phyloP scores from a whole-genome alignment of 1,139 yeast genomes.

The Yamadazyma mexicana region DNA sequence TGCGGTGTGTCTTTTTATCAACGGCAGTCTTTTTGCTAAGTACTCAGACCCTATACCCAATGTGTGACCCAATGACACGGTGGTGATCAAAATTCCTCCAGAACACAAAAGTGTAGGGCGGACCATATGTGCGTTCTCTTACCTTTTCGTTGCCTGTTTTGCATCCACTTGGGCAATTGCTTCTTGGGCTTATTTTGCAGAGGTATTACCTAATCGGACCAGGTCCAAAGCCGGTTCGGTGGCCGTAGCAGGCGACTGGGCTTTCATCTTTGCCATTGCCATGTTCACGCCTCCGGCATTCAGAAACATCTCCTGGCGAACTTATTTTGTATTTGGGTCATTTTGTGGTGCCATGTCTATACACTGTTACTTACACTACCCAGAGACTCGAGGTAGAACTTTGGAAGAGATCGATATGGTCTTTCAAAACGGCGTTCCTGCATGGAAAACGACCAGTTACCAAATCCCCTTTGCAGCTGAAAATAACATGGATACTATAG shows the following conservation, averaged over 20 bases:
- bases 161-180: conserved; percentile 63
- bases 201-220: conserved; percentile 55
- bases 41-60: too few species aligned
- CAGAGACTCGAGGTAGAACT: conserved; percentile 62
- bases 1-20: too few species aligned
- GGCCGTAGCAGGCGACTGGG: conserved; percentile 55
- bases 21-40: too few species aligned
- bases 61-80: too few species aligned
- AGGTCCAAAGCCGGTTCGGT: conserved; percentile 59
- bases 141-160: too few species aligned
- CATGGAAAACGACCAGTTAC: too few species aligned
- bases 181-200: conserved; percentile 58
- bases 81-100: too few species aligned
- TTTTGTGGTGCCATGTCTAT: conserved; percentile 55
- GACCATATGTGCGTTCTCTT: too few species aligned
- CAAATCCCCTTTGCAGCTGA: too few species aligned
- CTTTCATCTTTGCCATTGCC: conserved; percentile 52
- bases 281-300: conserved; percentile 53
- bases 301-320: conserved; percentile 47
- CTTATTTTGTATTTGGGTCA: conserved; percentile 46
- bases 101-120: too few species aligned
- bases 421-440: conserved; percentile 59
- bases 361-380: conserved; percentile 67
- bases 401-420: conserved; percentile 64
- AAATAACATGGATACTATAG: too few species aligned